Base-by-base conservation (phyloP, 306 rosid species). In the Hippophae tibetana region DNA sequence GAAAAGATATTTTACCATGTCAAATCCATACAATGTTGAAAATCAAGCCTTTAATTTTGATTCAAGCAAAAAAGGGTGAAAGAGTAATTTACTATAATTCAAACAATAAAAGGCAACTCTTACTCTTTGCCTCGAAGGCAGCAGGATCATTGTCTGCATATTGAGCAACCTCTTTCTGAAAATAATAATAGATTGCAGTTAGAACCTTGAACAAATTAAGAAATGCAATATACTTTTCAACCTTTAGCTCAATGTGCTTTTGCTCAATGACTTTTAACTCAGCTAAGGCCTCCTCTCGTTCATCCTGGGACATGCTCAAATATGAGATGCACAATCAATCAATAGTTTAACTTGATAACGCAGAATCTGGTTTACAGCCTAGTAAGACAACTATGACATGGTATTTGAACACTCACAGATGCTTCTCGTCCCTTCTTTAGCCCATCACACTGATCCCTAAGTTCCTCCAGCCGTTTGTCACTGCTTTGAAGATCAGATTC, bases 71-170 rank as follows among this genome's bases (percentile, higher is more conserved):
- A 49, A 57, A 52, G 8, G 42, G 48, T 48, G 46, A 58, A 46
- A 69, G 27, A 45, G 13, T 31, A 58, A 57, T 61, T 42, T 25
- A 41, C 26, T 47, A 54, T 48, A 73, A 31, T 31, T 31, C 38
- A 31, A 31, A 68, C 50, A 50, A 49, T 67, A 63, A 59, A 60
- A 64, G 49, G 69, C 25, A 61, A 66, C 65, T 69, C 83, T 69
- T 75, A 87, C 96, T 92, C 96, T 74, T 92, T 76, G 87, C 87
- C 69, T 87, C 95, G 54, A 85, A 72, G 74, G 93, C 88, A 61
- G 98, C 96, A 1, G 96, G 98, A 75, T 92, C 98, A 44, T 92
- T 92, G 61, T 92, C 98, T 71, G 79, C 89, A 76, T 81, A 92
- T 63, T 83, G 84, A 62, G 69, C 77, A 83, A 92, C 50, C 74